Evolutionary conservation across 148 eudicot genomes (phyloP).

Genomic region (Oxyria digyna): DNA sequence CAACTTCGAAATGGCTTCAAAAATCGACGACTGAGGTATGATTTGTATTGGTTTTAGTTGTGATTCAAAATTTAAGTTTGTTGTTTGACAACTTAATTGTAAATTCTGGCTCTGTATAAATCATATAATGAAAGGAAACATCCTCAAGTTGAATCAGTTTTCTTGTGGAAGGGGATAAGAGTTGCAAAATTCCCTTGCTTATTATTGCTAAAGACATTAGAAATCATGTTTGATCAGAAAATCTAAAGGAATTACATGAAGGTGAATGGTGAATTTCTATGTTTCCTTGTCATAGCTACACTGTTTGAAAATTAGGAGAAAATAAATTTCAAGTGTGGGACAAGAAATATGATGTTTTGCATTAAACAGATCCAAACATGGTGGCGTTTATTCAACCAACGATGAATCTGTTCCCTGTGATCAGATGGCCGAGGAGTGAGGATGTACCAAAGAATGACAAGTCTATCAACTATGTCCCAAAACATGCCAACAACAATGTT

Average conservation of each 20-base stretch:
- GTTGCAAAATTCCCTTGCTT: not conserved
- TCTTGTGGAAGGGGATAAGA: not conserved
- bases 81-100: no score
- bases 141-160: not conserved
- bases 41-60: no score
- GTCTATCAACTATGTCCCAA: not conserved
- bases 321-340: not conserved
- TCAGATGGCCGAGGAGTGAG: not conserved
- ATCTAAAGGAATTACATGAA: no score
- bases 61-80: not conserved
- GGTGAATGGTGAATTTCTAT: not conserved
- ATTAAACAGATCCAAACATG: not conserved
- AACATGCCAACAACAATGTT: not conserved
- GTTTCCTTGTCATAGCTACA: not conserved
- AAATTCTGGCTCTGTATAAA: no score
- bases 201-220: not conserved
- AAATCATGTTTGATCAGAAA: not conserved
- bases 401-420: constrained; percentile 9
- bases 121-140: no score
- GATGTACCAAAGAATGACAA: not conserved
- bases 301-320: not conserved
- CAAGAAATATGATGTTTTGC: not conserved
- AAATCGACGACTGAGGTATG: no score
- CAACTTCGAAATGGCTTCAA: constrained; percentile 18
- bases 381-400: not conserved